Evolutionary conservation across 2,329 filamentous ascomycete genomes (phyloP).

Genomic region (Paecilomyces sp.): DNA sequence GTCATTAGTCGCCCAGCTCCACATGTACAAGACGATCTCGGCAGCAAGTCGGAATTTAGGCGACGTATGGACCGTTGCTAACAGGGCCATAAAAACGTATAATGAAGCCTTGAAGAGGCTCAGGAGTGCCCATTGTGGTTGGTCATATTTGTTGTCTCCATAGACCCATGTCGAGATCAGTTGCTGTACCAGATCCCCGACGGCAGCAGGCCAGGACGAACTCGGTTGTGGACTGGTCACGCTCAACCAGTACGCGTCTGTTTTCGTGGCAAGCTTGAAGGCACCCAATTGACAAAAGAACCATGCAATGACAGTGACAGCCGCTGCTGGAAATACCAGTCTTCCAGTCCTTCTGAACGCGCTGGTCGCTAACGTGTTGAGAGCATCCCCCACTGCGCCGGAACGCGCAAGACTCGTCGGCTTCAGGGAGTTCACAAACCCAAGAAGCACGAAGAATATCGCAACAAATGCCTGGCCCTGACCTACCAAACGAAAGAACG

Average conservation of each 20-base stretch:
- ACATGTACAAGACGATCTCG: conserved; percentile 42
- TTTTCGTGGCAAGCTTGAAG: conserved; percentile 49
- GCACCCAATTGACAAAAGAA: conserved; percentile 49
- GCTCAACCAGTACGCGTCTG: conserved; percentile 55
- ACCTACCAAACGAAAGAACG: conserved; percentile 52
- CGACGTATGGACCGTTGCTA: conserved; percentile 45
- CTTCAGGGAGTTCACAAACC: conserved; percentile 58
- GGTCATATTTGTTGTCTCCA: conserved; percentile 47
- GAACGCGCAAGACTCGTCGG: conserved; percentile 50
- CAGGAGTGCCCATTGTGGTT: conserved; percentile 53
- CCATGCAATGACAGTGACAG: conserved; percentile 52
- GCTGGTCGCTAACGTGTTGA: conserved; percentile 49
- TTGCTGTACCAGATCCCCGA: conserved; percentile 40
- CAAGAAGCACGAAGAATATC: conserved; percentile 59
- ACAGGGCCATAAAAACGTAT: conserved; percentile 47
- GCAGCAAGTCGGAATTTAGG: conserved; percentile 44
- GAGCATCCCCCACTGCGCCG: conserved; percentile 48
- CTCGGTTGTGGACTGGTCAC: conserved; percentile 42
- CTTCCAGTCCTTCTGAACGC: conserved; percentile 53
- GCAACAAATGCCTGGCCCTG: conserved; percentile 60
- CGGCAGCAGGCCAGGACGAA: conserved; percentile 32
- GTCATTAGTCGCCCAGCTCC: conserved; percentile 31
- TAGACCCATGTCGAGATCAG: conserved; percentile 47
- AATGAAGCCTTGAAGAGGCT: conserved; percentile 51
- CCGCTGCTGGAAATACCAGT: conserved; percentile 51